These are phyloP conservation scores for Candida boidinii DNA, from an alignment of 805 yeast species.

Conservation along the genomic window DNA sequence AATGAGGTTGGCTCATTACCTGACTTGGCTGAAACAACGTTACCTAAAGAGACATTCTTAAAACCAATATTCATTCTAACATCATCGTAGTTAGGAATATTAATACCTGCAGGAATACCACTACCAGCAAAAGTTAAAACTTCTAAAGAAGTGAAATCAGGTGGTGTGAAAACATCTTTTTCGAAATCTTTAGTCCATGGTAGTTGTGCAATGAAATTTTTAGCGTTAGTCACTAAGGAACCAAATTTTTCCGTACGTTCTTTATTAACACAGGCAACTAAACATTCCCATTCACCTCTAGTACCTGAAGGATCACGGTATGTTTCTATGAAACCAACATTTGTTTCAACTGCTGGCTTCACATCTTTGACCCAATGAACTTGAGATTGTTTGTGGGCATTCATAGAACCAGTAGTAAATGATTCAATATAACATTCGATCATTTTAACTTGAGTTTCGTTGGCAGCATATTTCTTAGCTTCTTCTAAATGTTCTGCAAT, in stretches of 20 bases:
- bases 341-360: slow-evolving; percentile 71
- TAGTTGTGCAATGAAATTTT: slow-evolving; percentile 49
- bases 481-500: slow-evolving; percentile 46
- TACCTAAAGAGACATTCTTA: slow-evolving; percentile 85
- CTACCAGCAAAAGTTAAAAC: slow-evolving; percentile 85
- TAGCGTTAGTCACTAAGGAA: slow-evolving; percentile 58
- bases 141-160: slow-evolving; percentile 87
- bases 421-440: slow-evolving; percentile 57
- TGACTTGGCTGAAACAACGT: slow-evolving; percentile 70
- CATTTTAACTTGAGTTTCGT: slow-evolving; percentile 63
- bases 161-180: slow-evolving; percentile 82
- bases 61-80: slow-evolving; percentile 78
- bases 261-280: slow-evolving; percentile 84
- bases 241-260: slow-evolving; percentile 79
- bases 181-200: slow-evolving; percentile 78
- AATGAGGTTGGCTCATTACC: slow-evolving; percentile 64
- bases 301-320: slow-evolving; percentile 90
- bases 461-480: slow-evolving; percentile 61
- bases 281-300: slow-evolving; percentile 90
- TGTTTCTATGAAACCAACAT: slow-evolving; percentile 87
- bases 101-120: slow-evolving; percentile 90
- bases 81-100: slow-evolving; percentile 88
- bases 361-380: slow-evolving; percentile 82
- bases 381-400: slow-evolving; percentile 79
- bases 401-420: slow-evolving; percentile 74